Conservation (phyloP, 1,139 yeast genomes). For the Zygosaccharomyces pseudobailii region DNA sequence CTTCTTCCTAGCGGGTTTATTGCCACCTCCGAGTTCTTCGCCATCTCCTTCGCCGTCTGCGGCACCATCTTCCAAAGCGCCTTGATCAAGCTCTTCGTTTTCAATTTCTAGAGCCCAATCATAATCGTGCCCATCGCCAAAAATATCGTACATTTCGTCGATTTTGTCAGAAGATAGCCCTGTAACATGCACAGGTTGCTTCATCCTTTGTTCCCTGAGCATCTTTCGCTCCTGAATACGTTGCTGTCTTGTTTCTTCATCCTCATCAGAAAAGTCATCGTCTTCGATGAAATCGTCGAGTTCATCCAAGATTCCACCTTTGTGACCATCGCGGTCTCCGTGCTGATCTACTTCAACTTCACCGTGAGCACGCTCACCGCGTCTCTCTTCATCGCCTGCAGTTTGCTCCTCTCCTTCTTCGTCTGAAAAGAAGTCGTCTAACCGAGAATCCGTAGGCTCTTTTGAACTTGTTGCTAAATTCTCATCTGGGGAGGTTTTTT, state of each 20-base stretch:
- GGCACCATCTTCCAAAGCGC: constrained; percentile 37
- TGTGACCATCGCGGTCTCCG: constrained; percentile 12
- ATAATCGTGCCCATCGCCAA: constrained; percentile 96
- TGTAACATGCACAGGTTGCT: constrained; percentile 55
- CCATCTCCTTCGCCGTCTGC: constrained; percentile 47
- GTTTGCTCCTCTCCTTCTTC: constrained; percentile 56
- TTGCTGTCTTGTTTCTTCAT: constrained; percentile 51
- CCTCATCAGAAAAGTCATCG: constrained; percentile 92
- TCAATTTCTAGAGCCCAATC: constrained; percentile 97
- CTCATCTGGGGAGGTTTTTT: constrained; percentile 38
- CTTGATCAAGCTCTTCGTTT: constrained; percentile 49
- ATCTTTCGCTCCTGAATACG: constrained; percentile 36
- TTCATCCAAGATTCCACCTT: constrained; percentile 53
- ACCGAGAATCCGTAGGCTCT: constrained; percentile 37
- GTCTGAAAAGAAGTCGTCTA: constrained; percentile 81
- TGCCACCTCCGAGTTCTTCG: constrained; percentile 42
- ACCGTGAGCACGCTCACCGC: constrained; percentile 36
- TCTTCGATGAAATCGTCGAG: constrained; percentile 97
- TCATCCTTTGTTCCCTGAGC: constrained; percentile 36
- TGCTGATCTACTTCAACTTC: constrained; percentile 27
- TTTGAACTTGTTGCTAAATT: constrained; percentile 14
- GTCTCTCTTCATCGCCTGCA: constrained; percentile 25
- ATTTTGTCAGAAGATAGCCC: constrained; percentile 88
- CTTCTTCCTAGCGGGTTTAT: constrained; percentile 42
- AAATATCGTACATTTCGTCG: constrained; percentile 88